These are phyloP conservation scores for Ascoidea asiatica DNA, from an alignment of 805 yeast species.

Conservation along the genomic window DNA sequence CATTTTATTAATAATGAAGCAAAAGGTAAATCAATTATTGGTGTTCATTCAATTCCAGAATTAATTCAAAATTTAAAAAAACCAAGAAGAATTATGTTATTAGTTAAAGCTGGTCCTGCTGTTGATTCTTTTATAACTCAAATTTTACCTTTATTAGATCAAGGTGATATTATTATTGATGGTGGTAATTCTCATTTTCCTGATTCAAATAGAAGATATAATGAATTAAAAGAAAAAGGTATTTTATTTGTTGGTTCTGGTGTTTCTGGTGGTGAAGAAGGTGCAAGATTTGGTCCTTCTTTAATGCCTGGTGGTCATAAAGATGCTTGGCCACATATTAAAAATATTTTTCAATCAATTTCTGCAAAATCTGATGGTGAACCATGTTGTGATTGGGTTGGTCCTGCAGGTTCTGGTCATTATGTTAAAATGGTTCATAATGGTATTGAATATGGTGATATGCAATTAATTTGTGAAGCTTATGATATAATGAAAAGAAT, in stretches of 20 bases:
- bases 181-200: conserved; percentile 99
- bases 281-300: conserved; percentile 98
- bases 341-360: conserved; percentile 90
- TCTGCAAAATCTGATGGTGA: conserved; percentile 96
- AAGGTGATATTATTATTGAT: conserved; percentile 96
- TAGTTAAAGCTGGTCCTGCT: conserved; percentile 94
- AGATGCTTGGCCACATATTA: conserved; percentile 98
- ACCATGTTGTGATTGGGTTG: conserved; percentile 99
- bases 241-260: conserved; percentile 94
- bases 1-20: conserved; percentile 90
- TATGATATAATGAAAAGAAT: conserved; percentile 92
- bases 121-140: conserved; percentile 86
- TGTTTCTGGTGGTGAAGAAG: conserved; percentile 99
- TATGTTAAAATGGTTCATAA: conserved; percentile 99
- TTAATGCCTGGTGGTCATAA: conserved; percentile 98
- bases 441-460: conserved; percentile 99
- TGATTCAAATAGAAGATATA: conserved; percentile 94
- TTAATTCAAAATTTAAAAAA: conserved; percentile 79
- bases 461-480: conserved; percentile 98
- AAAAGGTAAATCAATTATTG: conserved; percentile 91
- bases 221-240: conserved; percentile 76
- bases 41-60: conserved; percentile 89
- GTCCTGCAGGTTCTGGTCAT: conserved; percentile 98
- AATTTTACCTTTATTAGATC: conserved; percentile 80
- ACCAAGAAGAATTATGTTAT: conserved; percentile 89